Evolutionary conservation across 768 basidiomycete genomes (phyloP).

Genomic region (Phylloporus rhodoxanthus): DNA sequence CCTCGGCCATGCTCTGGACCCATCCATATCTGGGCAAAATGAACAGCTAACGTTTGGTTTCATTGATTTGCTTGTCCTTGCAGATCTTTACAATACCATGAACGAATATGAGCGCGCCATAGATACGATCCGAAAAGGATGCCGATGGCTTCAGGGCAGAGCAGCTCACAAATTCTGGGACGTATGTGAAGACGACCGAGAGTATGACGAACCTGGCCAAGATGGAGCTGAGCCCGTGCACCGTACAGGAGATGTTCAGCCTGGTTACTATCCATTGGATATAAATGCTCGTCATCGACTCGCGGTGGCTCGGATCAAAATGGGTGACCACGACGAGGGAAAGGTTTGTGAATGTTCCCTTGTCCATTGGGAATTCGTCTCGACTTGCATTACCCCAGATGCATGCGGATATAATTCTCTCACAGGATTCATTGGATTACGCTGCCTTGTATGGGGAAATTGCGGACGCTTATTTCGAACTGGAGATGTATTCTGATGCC

Average conservation of each 20-base stretch:
- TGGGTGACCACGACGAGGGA: constrained; percentile 75
- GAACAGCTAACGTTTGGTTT: constrained; percentile 13
- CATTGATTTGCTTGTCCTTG: constrained; percentile 74
- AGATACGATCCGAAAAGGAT: constrained; percentile 64
- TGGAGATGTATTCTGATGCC: constrained; percentile 72
- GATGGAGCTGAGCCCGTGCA: constrained; percentile 32
- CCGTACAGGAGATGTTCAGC: constrained; percentile 44
- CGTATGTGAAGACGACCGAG: constrained; percentile 76
- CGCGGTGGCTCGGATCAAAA: constrained; percentile 73
- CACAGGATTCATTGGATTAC: constrained; percentile 70
- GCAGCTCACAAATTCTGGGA: constrained; percentile 74
- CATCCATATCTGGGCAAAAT: constrained; percentile 1
- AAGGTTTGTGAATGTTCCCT: constrained; percentile 54
- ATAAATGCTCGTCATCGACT: constrained; percentile 69
- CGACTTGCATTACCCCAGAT: constrained; percentile 38
- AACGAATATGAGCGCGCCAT: constrained; percentile 65
- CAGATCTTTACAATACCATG: constrained; percentile 74
- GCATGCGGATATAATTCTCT: constrained; percentile 66
- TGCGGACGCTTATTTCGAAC: constrained; percentile 70
- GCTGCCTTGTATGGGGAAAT: constrained; percentile 75
- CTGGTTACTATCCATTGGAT: constrained; percentile 38
- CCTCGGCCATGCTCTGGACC: constrained; percentile 37
- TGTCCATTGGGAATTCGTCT: background rate
- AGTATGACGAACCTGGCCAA: constrained; percentile 66
- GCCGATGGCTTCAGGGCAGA: constrained; percentile 89